A percentile compares a stretch with the other conserved stretches of the same genome.
These are phyloP conservation scores for Brasilioporus rufonigricans DNA, from an alignment of 768 basidiomycete genomes.

Conservation along the genomic window DNA sequence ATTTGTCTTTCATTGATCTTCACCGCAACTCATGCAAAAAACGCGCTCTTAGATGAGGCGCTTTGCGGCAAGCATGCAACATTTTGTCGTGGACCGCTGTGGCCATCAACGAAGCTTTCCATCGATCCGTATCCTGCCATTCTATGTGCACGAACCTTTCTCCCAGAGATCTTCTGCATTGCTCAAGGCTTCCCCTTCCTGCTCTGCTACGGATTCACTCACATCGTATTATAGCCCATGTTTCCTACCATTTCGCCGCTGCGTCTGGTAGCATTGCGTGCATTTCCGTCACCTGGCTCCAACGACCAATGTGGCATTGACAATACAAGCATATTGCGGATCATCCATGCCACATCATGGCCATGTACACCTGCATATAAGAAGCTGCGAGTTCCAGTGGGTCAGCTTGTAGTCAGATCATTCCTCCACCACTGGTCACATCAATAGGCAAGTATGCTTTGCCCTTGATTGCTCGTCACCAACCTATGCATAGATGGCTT, in stretches of 20 bases:
- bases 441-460: conserved; percentile 11
- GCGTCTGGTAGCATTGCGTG: conserved; percentile 11
- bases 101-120: neutral
- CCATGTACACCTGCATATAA: conserved; percentile 19
- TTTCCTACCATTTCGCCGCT: neutral
- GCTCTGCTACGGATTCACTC: conserved; percentile 10
- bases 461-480: conserved; percentile 2
- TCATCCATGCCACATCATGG: neutral
- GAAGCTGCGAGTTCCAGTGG: neutral
- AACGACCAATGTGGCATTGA: conserved; percentile 5
- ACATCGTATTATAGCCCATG: neutral
- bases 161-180: neutral
- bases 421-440: neutral
- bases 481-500: conserved; percentile 33
- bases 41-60: neutral
- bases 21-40: neutral
- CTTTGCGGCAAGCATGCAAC: neutral
- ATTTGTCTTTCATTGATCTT: conserved; percentile 7
- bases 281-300: conserved; percentile 21
- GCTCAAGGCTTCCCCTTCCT: neutral
- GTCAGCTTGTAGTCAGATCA: conserved; percentile 10
- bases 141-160: conserved; percentile 1
- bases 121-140: conserved; percentile 2
- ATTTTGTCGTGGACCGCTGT: neutral
- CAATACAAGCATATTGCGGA: neutral